Evolutionary conservation across 78 protist genomes (phyloP), one percentile per base, ranked within the genome.

Genomic region (Dictyostelium citrinum): DNA sequence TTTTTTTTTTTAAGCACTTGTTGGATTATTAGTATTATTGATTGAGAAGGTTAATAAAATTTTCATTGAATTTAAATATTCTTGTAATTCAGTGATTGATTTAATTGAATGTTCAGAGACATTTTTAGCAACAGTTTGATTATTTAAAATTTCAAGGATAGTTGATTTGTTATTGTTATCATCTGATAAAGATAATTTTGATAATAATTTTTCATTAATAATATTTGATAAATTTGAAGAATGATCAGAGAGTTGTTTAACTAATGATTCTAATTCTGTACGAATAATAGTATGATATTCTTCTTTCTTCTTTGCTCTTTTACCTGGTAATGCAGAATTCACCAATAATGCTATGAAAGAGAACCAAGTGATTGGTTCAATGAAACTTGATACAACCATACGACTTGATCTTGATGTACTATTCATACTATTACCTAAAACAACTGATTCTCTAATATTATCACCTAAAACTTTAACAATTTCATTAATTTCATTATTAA

Each of bases 271-370:
- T 39, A 78, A 88, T 11, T 68, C 45, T 20, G 70, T 67, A 46
- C 93, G 81, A 14, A 88, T 11, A 12, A 27, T 68, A 5, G 81
- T 12, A 10, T 49, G 79, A 41, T 33, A 24, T 49, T 88, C 93
- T 20, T 88, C 93, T 27, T 58, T 88, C 93, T 88, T 88, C 45
- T 88, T 88, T 22, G 70, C 80, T 33, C 81, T 78, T 60, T 88
- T 88, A 10, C 76, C 20, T 86, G 93, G 93, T 12, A 88, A 14
- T 12, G 67, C 51, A 41, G 45, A 43, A 17, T 78, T 78, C 12
- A 78, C 7, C 3, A 77, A 37, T 35, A 51, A 3, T 41, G 81
- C 24, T 2, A 88, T 41, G 35, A 27, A 64, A n/a, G 64, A 24
- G 1, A 68, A 31, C 93, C 93, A 88, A 12, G 93, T 88, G 29